Evolutionary conservation across 768 basidiomycete species (phyloP), one percentile per base, ranked within the genome.

Genomic region (Tricholomella constricta): DNA sequence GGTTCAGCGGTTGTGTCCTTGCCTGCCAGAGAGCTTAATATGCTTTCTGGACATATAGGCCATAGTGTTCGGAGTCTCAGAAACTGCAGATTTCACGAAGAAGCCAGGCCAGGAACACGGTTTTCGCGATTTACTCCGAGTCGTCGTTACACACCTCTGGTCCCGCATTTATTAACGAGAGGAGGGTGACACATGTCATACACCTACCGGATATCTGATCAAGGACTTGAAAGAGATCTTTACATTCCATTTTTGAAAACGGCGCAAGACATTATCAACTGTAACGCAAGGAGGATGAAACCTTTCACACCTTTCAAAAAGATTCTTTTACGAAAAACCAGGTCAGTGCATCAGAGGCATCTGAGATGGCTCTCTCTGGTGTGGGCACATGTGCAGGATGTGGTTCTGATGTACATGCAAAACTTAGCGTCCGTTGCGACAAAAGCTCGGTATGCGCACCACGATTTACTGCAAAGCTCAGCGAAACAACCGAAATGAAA

Each of bases 201-300:
- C 3, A 56, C 61, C 52, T 49, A 76, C 73, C 46, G 26, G 67
- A 61, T n/a, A 77, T 56, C 25, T 73, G 66, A 29, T 65, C 68
- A 2, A 80, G 61, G 3, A 77, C 61, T n/a, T 65, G 64, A 2
- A 75, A 65, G 14, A 83, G 65, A 45, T 82, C 77, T 58, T 80
- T 76, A 45, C 81, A 82, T 66, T 83, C 80, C 2, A 52, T 43
- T 61, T 80, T 81, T 1, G 81, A 81, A 54, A 83, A 83, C 2
- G 82, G 81, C 14, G 77, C 78, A 2, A 70, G 64, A 55, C 78
- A 79, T 38, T 82, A n/a, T n/a, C n/a, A n/a, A n/a, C n/a, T n/a
- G n/a, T n/a, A n/a, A n/a, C n/a, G n/a, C n/a, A 29, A 17, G 7
- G 48, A 23, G 6, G 36, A 9, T 47, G 46, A 44, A 44, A 37